Evolutionary conservation across 345 rosid genomes (phyloP).

Genomic region (Ceriops zippeliana): DNA sequence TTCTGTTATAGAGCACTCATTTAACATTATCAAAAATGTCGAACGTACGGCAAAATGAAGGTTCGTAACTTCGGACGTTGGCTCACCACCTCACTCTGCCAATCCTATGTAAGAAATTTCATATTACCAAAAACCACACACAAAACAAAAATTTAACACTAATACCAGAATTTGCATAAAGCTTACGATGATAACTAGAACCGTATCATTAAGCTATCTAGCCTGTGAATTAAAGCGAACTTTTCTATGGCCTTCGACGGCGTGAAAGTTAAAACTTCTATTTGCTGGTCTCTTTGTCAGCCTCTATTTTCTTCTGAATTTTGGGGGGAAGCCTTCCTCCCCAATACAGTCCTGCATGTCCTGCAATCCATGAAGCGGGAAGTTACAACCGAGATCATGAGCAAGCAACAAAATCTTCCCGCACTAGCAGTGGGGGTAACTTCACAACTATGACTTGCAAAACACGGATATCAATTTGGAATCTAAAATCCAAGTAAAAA

Average conservation of each 20-base stretch:
- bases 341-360: constrained; percentile 31
- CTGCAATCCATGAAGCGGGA: constrained; percentile 27
- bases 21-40: too few relatives aligned
- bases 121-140: too few relatives aligned
- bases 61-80: too few relatives aligned
- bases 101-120: too few relatives aligned
- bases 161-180: too few relatives aligned
- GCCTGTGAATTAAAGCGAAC: not conserved
- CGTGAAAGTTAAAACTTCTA: not conserved
- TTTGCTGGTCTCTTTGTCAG: not conserved
- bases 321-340: constrained; percentile 19
- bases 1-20: too few relatives aligned
- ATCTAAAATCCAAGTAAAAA: not conserved
- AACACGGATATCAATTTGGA: not conserved
- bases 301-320: constrained; percentile 12
- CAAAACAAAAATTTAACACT: too few relatives aligned
- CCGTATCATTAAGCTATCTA: not conserved
- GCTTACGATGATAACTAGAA: not conserved
- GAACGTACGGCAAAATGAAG: too few relatives aligned
- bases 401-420: not conserved
- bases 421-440: not conserved
- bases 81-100: too few relatives aligned
- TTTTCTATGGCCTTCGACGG: not conserved
- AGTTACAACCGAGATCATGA: not conserved
- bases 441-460: not conserved